Percentiles rank a stretch among this genome's conserved stretches.
phyloP scores from a whole-genome alignment of 2,329 filamentous ascomycete genomes.

The Sporothrix sp. region DNA sequence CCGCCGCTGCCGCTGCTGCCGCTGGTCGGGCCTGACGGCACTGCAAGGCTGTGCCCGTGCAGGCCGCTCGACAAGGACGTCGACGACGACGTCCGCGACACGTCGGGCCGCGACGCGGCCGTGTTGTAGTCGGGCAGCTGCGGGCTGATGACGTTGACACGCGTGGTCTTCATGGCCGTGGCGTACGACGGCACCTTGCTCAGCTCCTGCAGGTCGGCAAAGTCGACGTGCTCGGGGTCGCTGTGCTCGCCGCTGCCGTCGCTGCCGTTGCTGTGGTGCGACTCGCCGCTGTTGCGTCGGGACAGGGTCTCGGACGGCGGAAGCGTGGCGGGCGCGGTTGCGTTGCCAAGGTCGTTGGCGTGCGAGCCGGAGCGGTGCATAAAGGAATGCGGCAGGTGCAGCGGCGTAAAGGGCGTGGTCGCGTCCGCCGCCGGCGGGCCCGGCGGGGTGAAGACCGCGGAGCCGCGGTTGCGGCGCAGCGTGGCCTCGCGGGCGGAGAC shows the following conservation, averaged over 20 bases:
- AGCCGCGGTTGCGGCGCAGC: conserved; percentile 34
- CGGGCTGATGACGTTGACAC: conserved; percentile 39
- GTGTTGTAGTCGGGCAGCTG: conserved; percentile 58
- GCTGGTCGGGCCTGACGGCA: too few relatives aligned
- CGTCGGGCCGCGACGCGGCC: conserved; percentile 35
- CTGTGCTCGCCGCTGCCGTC: conserved; percentile 21
- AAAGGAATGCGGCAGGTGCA: conserved; percentile 23
- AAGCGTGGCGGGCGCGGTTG: neutral
- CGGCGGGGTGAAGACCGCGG: conserved; percentile 24
- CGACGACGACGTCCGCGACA: conserved; percentile 37
- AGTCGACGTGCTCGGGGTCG: conserved; percentile 42
- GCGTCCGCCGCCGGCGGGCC: conserved; percentile 34
- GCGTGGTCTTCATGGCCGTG: conserved; percentile 58
- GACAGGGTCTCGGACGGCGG: conserved; percentile 36
- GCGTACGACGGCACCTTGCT: conserved; percentile 69
- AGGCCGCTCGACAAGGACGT: neutral
- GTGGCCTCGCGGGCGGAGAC: conserved; percentile 37
- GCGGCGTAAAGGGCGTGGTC: conserved; percentile 32
- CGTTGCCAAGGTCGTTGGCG: neutral
- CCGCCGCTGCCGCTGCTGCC: neutral
- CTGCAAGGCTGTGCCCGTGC: neutral
- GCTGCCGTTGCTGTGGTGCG: conserved; percentile 31
- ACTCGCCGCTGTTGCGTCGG: conserved; percentile 43
- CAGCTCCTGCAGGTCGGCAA: conserved; percentile 52
- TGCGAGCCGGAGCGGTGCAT: conserved; percentile 20